phyloP scores from a whole-genome alignment of 2,329 filamentous ascomycete species.

The Beauveria australis region DNA sequence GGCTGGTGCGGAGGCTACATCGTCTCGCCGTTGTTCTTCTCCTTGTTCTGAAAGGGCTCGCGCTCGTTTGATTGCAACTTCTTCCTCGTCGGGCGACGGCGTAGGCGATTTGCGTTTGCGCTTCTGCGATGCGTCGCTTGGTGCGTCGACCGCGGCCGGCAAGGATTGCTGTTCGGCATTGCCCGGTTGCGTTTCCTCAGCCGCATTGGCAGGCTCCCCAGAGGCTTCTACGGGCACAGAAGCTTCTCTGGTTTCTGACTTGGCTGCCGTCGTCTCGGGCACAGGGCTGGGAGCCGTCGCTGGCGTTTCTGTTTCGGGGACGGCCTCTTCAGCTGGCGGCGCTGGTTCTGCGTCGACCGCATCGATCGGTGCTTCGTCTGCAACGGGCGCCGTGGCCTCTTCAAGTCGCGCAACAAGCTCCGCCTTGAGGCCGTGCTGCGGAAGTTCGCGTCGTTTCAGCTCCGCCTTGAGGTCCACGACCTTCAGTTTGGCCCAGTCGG shows the following conservation, averaged over 20 bases:
- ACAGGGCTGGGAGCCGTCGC: not conserved
- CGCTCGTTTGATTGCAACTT: constrained; percentile 46
- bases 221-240: not conserved
- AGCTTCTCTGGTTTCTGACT: not conserved
- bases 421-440: constrained; percentile 61
- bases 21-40: constrained; percentile 8
- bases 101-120: constrained; percentile 59
- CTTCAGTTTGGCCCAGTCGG: constrained; percentile 54
- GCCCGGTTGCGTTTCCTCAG: not conserved
- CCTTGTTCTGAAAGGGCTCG: constrained; percentile 28
- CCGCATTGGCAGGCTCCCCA: not conserved
- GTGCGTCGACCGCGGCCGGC: not conserved
- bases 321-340: constrained; percentile 11
- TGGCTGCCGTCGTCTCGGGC: constrained; percentile 9
- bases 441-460: constrained; percentile 63
- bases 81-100: constrained; percentile 47
- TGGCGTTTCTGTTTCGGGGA: not conserved
- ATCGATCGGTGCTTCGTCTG: constrained; percentile 11
- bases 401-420: constrained; percentile 61
- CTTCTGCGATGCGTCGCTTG: constrained; percentile 44
- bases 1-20: constrained; percentile 3
- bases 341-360: constrained; percentile 14
- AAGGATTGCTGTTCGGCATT: not conserved
- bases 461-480: constrained; percentile 69
- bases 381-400: constrained; percentile 16